Conservation (phyloP, 73 alveolate genomes). For the Paramecium tetraurelia region DNA sequence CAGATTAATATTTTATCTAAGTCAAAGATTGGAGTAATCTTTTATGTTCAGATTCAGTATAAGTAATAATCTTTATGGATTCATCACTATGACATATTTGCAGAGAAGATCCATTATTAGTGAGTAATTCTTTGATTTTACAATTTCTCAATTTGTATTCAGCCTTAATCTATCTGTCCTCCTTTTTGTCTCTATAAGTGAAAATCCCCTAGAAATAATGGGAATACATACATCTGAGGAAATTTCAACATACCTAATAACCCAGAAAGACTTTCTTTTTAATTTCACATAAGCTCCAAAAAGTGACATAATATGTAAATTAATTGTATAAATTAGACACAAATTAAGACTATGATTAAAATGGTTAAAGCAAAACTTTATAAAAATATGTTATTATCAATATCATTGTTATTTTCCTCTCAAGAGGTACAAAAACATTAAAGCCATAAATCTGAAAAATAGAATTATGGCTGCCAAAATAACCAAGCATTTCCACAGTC, state of each 20-base stretch:
- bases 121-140: background rate
- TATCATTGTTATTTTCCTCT: background rate
- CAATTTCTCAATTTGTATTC: background rate
- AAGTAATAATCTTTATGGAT: background rate
- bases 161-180: background rate
- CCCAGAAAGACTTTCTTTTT: conserved; percentile 35
- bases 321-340: background rate
- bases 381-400: background rate
- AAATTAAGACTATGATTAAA: background rate
- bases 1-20: background rate
- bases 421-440: background rate
- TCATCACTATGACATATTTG: background rate
- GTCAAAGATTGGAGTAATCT: background rate
- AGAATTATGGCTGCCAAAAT: background rate
- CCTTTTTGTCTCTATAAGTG: background rate
- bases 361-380: background rate
- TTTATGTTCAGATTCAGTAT: background rate
- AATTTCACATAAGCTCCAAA: background rate
- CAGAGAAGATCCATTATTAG: background rate
- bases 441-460: background rate
- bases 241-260: background rate
- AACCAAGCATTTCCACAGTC: background rate
- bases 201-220: background rate
- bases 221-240: background rate
- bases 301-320: background rate